Conservation (phyloP, 1,284 basidiomycete genomes). For the Meripilus lineatus region DNA sequence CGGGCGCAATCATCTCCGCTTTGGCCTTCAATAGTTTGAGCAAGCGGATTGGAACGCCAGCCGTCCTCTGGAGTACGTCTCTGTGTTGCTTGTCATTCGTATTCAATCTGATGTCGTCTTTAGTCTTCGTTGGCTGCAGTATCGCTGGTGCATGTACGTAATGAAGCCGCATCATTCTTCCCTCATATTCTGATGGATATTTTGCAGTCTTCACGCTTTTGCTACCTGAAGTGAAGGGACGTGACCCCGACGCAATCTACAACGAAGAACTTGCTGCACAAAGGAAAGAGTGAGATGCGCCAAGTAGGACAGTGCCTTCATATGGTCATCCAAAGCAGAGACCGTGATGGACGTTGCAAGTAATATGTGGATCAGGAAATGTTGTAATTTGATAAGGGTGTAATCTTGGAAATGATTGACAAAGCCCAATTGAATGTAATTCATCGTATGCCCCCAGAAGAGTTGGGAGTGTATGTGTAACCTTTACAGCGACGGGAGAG, state of each 20-base stretch:
- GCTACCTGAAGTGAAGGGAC: conserved; percentile 73
- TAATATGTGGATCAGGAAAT: too few species aligned
- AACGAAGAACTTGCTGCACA: conserved; percentile 52
- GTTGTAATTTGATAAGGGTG: too few species aligned
- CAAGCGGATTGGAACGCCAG: conserved; percentile 56
- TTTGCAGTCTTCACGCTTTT: conserved; percentile 57
- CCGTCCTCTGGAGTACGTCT: conserved; percentile 58
- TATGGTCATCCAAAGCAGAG: background rate
- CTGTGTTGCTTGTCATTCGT: conserved; percentile 13
- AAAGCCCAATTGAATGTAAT: too few species aligned
- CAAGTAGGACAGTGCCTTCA: background rate
- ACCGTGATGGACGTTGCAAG: background rate
- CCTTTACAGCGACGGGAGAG: too few species aligned
- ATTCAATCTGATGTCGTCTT: background rate
- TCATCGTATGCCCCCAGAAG: too few species aligned
- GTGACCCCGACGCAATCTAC: conserved; percentile 65
- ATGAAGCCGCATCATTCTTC: background rate
- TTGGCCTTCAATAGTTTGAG: conserved; percentile 74
- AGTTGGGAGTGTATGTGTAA: too few species aligned
- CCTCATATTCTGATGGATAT: background rate
- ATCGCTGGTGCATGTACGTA: conserved; percentile 45
- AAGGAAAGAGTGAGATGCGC: conserved; percentile 7
- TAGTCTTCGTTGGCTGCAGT: conserved; percentile 60
- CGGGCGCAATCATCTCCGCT: conserved; percentile 79
- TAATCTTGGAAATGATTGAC: too few species aligned